phyloP scores from a whole-genome alignment of 257 asterid species.

The Solanum tarijense region DNA sequence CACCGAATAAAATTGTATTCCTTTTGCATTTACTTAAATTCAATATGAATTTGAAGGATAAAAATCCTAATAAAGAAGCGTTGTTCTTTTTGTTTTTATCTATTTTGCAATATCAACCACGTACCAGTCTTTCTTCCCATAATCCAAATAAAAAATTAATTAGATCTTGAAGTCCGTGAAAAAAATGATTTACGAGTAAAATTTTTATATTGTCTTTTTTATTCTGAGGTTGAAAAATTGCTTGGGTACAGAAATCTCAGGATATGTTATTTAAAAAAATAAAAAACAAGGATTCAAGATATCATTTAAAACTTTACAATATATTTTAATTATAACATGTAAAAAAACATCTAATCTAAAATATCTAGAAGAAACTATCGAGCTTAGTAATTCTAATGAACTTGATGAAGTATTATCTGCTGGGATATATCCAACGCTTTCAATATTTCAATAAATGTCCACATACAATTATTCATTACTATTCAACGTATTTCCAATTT shows the following conservation, averaged over 20 bases:
- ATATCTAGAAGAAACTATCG: background rate
- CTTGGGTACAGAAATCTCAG: background rate
- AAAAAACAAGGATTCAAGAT: background rate
- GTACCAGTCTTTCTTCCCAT: background rate
- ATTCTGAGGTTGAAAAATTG: background rate
- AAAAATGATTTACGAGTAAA: background rate
- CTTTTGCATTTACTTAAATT: background rate
- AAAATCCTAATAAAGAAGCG: background rate
- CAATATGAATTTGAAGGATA: background rate
- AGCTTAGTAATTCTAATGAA: background rate
- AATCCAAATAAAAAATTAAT: background rate
- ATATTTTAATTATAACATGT: background rate
- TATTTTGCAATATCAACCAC: background rate
- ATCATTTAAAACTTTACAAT: background rate
- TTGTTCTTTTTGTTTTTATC: background rate
- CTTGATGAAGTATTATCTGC: background rate
- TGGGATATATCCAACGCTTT: background rate
- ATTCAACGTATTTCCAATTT: background rate
- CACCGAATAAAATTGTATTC: background rate
- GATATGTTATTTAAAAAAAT: too few relatives aligned
- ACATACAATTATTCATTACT: background rate
- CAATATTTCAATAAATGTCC: background rate
- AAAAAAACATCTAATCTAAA: background rate
- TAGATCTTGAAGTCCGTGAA: background rate
- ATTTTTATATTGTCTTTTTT: background rate